Conservation (phyloP, 306 rosid species). For the Vigna unguiculata region DNA sequence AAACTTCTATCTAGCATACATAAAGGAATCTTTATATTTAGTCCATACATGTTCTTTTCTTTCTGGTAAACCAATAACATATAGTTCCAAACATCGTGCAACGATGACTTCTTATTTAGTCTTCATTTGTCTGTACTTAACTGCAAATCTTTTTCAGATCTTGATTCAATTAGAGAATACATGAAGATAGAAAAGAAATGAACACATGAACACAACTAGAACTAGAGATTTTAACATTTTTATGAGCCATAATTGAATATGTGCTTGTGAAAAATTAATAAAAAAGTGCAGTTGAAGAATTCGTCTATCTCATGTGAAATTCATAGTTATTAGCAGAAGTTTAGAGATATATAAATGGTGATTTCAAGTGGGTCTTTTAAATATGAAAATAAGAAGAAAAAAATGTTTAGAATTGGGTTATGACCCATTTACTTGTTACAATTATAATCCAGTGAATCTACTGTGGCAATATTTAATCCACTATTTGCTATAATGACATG, state of each 20-base stretch:
- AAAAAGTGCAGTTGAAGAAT: not conserved
- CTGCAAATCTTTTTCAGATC: slow-evolving; percentile 34
- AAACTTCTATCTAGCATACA: not conserved
- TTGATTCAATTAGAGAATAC: slow-evolving; percentile 4
- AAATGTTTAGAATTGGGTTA: not conserved
- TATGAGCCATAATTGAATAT: slow-evolving; percentile 1
- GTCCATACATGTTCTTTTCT: not conserved
- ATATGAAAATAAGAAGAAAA: not conserved
- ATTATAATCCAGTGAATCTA: not conserved
- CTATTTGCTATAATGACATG: not conserved
- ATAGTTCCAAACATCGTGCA: slow-evolving; percentile 4
- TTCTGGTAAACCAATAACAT: not conserved
- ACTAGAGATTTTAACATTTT: slow-evolving; percentile 7
- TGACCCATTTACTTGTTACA: not conserved
- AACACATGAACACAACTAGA: slow-evolving; percentile 21
- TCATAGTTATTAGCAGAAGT: not conserved
- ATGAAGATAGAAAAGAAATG: not conserved
- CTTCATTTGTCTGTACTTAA: slow-evolving; percentile 1
- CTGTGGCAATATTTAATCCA: not conserved
- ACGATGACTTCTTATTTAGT: not conserved
- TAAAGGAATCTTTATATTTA: slow-evolving; percentile 3
- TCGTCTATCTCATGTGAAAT: slow-evolving; percentile 16
- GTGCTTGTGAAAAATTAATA: not conserved
- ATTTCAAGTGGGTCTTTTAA: slow-evolving; percentile 8
- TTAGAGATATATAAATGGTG: not conserved